Evolutionary conservation across 176 grass and related monocot genomes (phyloP).

Genomic region (Echinochloa phyllopogon): DNA sequence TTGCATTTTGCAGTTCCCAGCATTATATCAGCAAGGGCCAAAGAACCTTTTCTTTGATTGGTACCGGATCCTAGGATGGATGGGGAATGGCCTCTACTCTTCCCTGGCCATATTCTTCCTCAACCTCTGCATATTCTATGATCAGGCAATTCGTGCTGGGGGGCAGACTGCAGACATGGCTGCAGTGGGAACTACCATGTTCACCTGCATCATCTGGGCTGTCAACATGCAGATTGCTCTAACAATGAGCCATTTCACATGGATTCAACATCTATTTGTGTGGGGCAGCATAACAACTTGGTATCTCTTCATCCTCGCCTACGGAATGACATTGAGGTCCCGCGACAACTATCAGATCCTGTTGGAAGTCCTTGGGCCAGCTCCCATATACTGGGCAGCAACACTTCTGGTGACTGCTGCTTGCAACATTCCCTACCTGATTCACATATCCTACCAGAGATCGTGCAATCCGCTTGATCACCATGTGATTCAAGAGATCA

Average conservation of each 20-base stretch:
- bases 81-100: conserved; percentile 97
- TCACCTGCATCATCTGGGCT: conserved; percentile 97
- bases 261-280: conserved; percentile 95
- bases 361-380: conserved; percentile 80
- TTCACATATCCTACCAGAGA: conserved; percentile 93
- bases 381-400: conserved; percentile 75
- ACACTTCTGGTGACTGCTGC: conserved; percentile 76
- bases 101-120: conserved; percentile 91
- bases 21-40: conserved; percentile 95
- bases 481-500: conserved; percentile 98
- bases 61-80: conserved; percentile 96
- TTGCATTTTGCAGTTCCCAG: conserved; percentile 82
- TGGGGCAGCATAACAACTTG: conserved; percentile 91
- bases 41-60: conserved; percentile 99
- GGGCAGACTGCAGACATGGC: conserved; percentile 97
- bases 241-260: conserved; percentile 99
- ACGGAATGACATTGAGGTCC: conserved; percentile 66
- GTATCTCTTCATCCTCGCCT: conserved; percentile 95
- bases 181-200: conserved; percentile 90
- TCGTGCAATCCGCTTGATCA: conserved; percentile 85
- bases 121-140: conserved; percentile 81
- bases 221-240: conserved; percentile 96
- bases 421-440: conserved; percentile 88
- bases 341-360: conserved; percentile 72
- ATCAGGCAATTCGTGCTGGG: conserved; percentile 65